Conservation (phyloP, 345 rosid species). For the Cardiospermum halicacabum region DNA sequence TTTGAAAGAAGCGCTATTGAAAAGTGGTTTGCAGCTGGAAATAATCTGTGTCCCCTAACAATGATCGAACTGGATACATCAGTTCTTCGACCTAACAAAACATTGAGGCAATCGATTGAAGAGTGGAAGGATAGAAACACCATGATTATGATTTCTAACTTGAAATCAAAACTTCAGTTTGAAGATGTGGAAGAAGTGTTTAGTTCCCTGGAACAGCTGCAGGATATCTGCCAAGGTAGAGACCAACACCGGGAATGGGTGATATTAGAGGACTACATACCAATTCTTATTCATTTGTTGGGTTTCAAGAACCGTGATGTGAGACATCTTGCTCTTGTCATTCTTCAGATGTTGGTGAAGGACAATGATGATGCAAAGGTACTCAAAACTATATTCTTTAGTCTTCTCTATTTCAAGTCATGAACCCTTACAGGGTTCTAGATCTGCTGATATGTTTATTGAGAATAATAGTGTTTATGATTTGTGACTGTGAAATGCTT, state of each 20-base stretch:
- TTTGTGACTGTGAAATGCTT: background rate
- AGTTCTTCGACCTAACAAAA: slow-evolving; percentile 62
- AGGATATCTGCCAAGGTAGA: slow-evolving; percentile 51
- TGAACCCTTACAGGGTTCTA: slow-evolving; percentile 1
- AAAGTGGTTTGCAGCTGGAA: slow-evolving; percentile 64
- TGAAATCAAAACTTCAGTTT: slow-evolving; percentile 42
- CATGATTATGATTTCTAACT: slow-evolving; percentile 56
- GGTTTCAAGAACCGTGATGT: slow-evolving; percentile 37
- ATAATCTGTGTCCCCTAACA: slow-evolving; percentile 57
- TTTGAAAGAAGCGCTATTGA: slow-evolving; percentile 64
- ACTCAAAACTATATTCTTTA: slow-evolving; percentile 3
- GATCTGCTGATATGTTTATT: background rate
- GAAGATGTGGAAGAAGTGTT: slow-evolving; percentile 47
- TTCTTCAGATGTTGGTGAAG: slow-evolving; percentile 44
- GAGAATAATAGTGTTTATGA: background rate
- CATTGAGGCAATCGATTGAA: slow-evolving; percentile 62
- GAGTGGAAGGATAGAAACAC: slow-evolving; percentile 77
- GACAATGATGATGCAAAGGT: slow-evolving; percentile 66
- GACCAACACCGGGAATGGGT: slow-evolving; percentile 66
- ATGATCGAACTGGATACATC: slow-evolving; percentile 41
- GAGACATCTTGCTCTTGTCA: slow-evolving; percentile 33
- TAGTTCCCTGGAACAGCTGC: slow-evolving; percentile 40
- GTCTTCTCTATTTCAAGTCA: background rate
- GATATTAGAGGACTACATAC: slow-evolving; percentile 51
- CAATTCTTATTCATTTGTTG: slow-evolving; percentile 43